Evolutionary conservation across 1,284 basidiomycete species (phyloP), one percentile per base, ranked within the genome.

Genomic region (Cryptococcus hybrid): DNA sequence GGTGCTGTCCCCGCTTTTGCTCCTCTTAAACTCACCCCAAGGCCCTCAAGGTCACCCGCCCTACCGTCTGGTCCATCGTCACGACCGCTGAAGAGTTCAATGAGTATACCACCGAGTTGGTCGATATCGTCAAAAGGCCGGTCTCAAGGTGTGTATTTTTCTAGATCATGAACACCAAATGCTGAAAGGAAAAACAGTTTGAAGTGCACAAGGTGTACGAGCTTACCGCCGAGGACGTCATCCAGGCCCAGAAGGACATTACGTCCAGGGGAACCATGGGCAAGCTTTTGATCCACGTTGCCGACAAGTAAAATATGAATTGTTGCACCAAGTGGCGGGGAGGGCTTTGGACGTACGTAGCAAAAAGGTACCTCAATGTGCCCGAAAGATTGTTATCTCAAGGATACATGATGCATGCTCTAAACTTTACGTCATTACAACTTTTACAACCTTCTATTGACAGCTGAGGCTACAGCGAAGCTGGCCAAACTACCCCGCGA

Each of bases 221-320:
- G 0, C 92, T 98, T 78, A 86, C 88, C 0, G 84, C 86, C 0
- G 88, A 94, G 57, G 92, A 91, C 0, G 84, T 88, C 6, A 82
- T 80, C 61, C 82, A 88, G 64, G 86, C 92, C 0, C 92, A 98
- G 67, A 81, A 73, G 3, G 93, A 96, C 71, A 82, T 97, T 58
- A 83, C 82, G 0, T 80, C 84, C n/a, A 86, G 92, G 47, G 86
- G 84, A 71, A 91, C 91, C 18, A 84, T 83, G 2, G 92, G 92
- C 7, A 96, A 95, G 75, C 73, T 95, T 63, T 65, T 95, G 51
- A 81, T 94, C 67, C 88, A 88, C 70, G 81, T 88, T 34, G 60
- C 62, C 11, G 57, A 63, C 24, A 24, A 24, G 30, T 55, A 59
- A 47, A 30, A 12, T n/a, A 18, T 15, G 15, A 24, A 24, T 24